Evolutionary conservation across 1,139 yeast genomes (phyloP), one percentile per base, ranked within the genome.

Genomic region (Zygoascus sp.): DNA sequence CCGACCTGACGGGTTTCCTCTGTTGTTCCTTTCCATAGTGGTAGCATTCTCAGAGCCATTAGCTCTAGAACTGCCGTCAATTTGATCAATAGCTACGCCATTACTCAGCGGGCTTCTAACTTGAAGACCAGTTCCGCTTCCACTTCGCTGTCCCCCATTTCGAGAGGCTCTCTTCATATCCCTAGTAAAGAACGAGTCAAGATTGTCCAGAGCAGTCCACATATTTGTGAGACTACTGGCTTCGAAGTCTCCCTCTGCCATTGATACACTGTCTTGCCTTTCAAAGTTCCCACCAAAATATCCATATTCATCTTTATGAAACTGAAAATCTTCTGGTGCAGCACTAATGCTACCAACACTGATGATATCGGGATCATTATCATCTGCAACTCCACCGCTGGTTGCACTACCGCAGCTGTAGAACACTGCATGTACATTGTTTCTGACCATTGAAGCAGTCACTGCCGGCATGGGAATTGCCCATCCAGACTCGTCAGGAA

Each of bases 401-500:
- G 16, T 53, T 9, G 68, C 55, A 3, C 72, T 74, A 2, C 73
- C 72, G 61, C 97, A 90, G 0, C 96, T 87, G 28, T 90, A 81
- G 61, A 87, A 92, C 2, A 92, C 98, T 0, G 97, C 90, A 64
- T 92, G 97, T 1, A 94, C 95, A 61, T 94, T 92, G 61, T 86
- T 87, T 54, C 97, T 72, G 0, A 97, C 87, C 10, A 84, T 78
- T 0, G 95, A 83, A 0, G 97, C 88, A 0, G 95, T 83, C 30
- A 86, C 80, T 0, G 90, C 86, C 0, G 97, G 96, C 92, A 86
- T 84, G 1, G 97, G 95, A 42, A 94, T 81, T 0, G 97, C 83
- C 99, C 99, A 94, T 0, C 99, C 99, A 61, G 83, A 81, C n/a
- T 87, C 96, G 51, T 89, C 96, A 0, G 98, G 98, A 19, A 90